Conservation (phyloP, 495 filamentous ascomycete genomes). For the Neurospora pannonica region DNA sequence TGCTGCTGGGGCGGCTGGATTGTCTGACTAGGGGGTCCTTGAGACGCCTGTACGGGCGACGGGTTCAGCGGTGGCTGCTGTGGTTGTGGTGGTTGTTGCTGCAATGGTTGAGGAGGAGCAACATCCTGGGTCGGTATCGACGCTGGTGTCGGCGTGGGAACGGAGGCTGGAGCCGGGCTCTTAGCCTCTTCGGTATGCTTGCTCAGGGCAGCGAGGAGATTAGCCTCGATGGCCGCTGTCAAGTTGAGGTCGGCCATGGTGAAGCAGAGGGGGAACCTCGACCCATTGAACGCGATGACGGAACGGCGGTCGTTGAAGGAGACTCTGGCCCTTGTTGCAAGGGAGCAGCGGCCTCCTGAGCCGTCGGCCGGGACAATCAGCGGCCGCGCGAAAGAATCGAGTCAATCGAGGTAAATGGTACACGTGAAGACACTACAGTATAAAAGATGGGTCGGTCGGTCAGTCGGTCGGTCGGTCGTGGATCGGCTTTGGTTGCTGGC, state of each 20-base stretch:
- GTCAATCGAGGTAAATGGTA: neutral
- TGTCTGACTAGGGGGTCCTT: neutral
- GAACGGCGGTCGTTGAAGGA: neutral
- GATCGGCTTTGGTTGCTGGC: conserved; percentile 8
- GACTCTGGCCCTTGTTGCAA: conserved; percentile 6
- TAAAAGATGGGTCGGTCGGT: neutral
- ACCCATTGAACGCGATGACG: conserved; percentile 8
- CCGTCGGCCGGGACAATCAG: neutral
- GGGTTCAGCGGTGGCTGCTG: neutral
- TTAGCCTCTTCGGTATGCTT: neutral
- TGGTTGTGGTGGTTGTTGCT: neutral
- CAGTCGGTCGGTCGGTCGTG: neutral
- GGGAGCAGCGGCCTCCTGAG: conserved; percentile 4
- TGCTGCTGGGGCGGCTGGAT: neutral
- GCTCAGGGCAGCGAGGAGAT: conserved; percentile 12
- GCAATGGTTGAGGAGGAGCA: neutral
- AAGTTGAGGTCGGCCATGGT: conserved; percentile 10
- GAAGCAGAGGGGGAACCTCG: neutral
- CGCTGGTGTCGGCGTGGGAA: neutral
- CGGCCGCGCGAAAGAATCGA: neutral
- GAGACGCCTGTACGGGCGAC: neutral
- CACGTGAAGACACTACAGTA: neutral
- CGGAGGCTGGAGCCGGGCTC: neutral
- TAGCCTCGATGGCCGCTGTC: conserved; percentile 8
- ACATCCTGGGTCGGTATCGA: neutral